Base-by-base conservation (phyloP, 1,139 yeast species). In the Geotrichum phurueaensis region DNA sequence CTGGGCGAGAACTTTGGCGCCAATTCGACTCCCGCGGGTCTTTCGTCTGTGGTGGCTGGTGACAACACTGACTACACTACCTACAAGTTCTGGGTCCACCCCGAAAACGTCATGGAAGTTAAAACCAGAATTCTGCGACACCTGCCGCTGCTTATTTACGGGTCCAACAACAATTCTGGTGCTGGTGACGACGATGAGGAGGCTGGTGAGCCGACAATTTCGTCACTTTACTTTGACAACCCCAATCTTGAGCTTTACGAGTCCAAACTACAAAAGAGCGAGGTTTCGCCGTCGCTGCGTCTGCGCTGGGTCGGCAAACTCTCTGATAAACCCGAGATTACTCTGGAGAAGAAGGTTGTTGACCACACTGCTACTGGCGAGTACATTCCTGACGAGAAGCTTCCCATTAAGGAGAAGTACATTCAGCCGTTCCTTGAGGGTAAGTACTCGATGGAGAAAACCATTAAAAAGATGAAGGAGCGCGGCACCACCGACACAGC, bases 21-120 rank as follows among this genome's bases (percentile, higher is more conserved):
- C 20, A 67, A 66, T 61, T 59, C 68, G 20, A 71, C 72, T 13
- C 68, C 74, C 7, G 72, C 70, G 15, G 66, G 65, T 43, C 65
- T 70, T 64, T 68, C 72, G 15, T 67, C 71, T 12, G 68, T 70
- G 58, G 57, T 60, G 31, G 82, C 79, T 62, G 73, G 76, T 60
- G 78, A 79, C 61, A 80, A 80, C 61, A 79, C 82, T 49, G 86
- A 85, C 56, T 88, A 79, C 73, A 89, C 88, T 69, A 85, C 90
- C 29, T 86, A 87, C 75, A 90, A 90, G 76, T 92, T 92, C 75
- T 94, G 99, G 99, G 81, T 94, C 57, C 98, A 94, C 72, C 94
- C 94, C 18, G 99, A 94, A 70, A 91, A 94, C 73, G 79, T 92
- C 72, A 92, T 92, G 97, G 98, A 94, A 75, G 96, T 91, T 62